Base-by-base conservation (phyloP, 2,329 filamentous ascomycete genomes). In the Decorospora gaudefroyi region DNA sequence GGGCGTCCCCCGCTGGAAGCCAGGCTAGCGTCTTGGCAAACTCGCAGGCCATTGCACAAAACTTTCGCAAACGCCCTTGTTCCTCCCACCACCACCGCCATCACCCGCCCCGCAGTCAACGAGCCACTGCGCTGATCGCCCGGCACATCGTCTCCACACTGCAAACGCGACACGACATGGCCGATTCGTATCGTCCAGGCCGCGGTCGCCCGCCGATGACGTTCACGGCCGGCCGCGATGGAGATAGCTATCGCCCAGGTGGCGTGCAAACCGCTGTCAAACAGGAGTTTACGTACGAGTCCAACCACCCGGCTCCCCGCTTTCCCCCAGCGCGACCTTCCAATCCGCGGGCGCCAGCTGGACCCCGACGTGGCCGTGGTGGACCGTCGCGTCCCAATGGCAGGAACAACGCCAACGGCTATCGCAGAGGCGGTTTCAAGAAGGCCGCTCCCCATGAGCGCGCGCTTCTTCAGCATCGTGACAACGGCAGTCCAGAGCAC, bases 401-500 rank as follows among this genome's bases (percentile, higher is more conserved):
- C 30, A 61, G 59, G 36, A 51, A 48, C 28, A 53, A 59, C 16
- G 33, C 48, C 5, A 57, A 59, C 19, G 51, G 49, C 16, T 42
- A 12, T 10, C 49, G 55, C 35, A 42, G 52, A 12, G 47, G 54
- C 33, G 48, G 51, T 8, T 64, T 53, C 27, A 56, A 57, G 23
- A 58, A 61, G 32, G 47, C 59, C 27, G 65, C 71, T 21, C 69
- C 75, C 3, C 70, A 76, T 37, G 67, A 72, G 47, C 74, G 75
- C 42, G 68, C 70, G 12, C 65, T 78, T 18, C 62, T 78, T n/a
- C 65, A 62, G 18, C 57, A 69, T n/a, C 65, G 61, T 30, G 68
- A 73, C 32, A 69, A 69, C 15, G 65, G 67, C 17, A 74, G 68
- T 19, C 72, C 74, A 3, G 76, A 78, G 58, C 74, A 71, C 38